A percentile compares a stretch with the other conserved stretches of the same genome.
Conservation (phyloP, 1,284 basidiomycete species). For the Cryptococcus sp. region DNA sequence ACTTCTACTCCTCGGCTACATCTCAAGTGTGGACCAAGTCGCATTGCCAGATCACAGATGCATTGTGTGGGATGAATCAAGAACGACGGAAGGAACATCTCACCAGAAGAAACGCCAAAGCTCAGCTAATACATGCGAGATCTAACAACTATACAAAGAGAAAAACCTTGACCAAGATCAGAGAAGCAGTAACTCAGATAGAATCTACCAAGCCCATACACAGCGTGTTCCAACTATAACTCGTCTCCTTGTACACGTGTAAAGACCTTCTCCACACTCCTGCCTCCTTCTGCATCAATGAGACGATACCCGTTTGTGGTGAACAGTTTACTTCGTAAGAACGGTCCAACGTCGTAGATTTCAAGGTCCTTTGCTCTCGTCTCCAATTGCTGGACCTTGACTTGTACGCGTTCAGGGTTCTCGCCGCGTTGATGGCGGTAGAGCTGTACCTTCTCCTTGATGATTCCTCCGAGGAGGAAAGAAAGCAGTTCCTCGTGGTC, state of each 20-base stretch:
- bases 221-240: background rate
- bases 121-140: too few species aligned
- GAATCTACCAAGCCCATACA: background rate
- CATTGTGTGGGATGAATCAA: too few species aligned
- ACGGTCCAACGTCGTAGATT: slow-evolving; percentile 84
- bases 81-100: too few species aligned
- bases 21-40: too few species aligned
- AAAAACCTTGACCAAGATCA: too few species aligned
- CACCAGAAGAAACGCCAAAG: too few species aligned
- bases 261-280: slow-evolving; percentile 49
- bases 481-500: slow-evolving; percentile 95
- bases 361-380: slow-evolving; percentile 89
- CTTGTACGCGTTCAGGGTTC: slow-evolving; percentile 70
- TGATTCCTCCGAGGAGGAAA: slow-evolving; percentile 88
- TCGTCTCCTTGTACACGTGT: slow-evolving; percentile 20
- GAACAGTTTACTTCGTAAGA: slow-evolving; percentile 83
- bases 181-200: too few species aligned
- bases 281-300: slow-evolving; percentile 24
- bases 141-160: too few species aligned
- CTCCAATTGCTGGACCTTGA: slow-evolving; percentile 78
- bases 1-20: too few species aligned
- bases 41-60: too few species aligned
- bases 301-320: slow-evolving; percentile 82
- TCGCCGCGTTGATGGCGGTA: slow-evolving; percentile 71
- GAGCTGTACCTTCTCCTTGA: slow-evolving; percentile 91